These are phyloP conservation scores for Hyaloscypha bicolor DNA, from an alignment of 495 filamentous ascomycete species.

Conservation along the genomic window DNA sequence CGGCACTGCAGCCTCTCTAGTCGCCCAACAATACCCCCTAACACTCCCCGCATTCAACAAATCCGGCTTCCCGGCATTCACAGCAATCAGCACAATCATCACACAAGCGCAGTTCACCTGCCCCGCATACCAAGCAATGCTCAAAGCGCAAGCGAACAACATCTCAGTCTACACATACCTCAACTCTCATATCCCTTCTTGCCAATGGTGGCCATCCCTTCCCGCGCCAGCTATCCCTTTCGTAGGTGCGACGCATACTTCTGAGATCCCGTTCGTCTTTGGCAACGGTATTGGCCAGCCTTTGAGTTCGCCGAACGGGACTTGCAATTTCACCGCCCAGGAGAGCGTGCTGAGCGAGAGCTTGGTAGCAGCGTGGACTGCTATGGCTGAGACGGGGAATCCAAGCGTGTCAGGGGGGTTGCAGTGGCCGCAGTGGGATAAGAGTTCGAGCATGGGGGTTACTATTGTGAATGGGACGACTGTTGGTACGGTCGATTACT, in stretches of 20 bases:
- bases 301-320: slow-evolving; percentile 27
- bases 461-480: slow-evolving; percentile 33
- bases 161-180: slow-evolving; percentile 40
- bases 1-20: slow-evolving; percentile 33
- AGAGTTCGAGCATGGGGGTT: slow-evolving; percentile 32
- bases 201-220: slow-evolving; percentile 33
- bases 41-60: slow-evolving; percentile 21
- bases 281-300: slow-evolving; percentile 37
- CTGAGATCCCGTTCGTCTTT: slow-evolving; percentile 47
- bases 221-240: slow-evolving; percentile 19
- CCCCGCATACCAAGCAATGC: slow-evolving; percentile 33
- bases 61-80: neutral
- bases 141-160: slow-evolving; percentile 28
- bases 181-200: slow-evolving; percentile 40
- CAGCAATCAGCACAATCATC: slow-evolving; percentile 27
- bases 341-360: slow-evolving; percentile 37
- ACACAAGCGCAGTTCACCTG: slow-evolving; percentile 40
- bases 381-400: slow-evolving; percentile 39
- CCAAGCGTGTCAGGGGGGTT: slow-evolving; percentile 29
- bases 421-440: slow-evolving; percentile 37
- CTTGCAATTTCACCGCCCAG: slow-evolving; percentile 36
- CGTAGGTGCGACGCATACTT: slow-evolving; percentile 39
- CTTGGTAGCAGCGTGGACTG: slow-evolving; percentile 42
- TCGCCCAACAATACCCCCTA: slow-evolving; percentile 40
- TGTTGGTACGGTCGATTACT: slow-evolving; percentile 37